Conservation (phyloP, 768 basidiomycete species). For the Pleurotus platypus region DNA sequence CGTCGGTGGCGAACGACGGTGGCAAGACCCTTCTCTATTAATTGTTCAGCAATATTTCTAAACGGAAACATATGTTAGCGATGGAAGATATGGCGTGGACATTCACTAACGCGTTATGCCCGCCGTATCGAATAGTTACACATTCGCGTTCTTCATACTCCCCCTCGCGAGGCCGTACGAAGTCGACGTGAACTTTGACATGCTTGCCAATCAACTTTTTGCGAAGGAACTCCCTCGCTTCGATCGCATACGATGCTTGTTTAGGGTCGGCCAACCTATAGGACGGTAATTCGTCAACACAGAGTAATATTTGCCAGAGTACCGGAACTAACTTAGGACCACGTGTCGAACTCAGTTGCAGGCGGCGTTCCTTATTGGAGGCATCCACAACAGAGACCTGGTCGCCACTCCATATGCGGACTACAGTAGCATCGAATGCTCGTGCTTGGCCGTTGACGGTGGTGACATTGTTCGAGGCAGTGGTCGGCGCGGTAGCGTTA, state of each 20-base stretch:
- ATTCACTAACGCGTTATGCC: slow-evolving; percentile 66
- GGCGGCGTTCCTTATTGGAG: slow-evolving; percentile 68
- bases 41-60: slow-evolving; percentile 89
- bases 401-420: slow-evolving; percentile 90
- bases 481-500: slow-evolving; percentile 37
- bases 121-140: slow-evolving; percentile 83
- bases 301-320: not conserved
- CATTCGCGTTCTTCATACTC: slow-evolving; percentile 94
- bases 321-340: slow-evolving; percentile 62
- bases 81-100: not conserved
- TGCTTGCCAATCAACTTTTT: slow-evolving; percentile 90
- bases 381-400: slow-evolving; percentile 80
- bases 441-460: slow-evolving; percentile 38
- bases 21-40: slow-evolving; percentile 91
- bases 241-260: slow-evolving; percentile 83
- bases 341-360: slow-evolving; percentile 86
- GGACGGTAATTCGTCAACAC: not conserved
- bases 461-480: slow-evolving; percentile 38
- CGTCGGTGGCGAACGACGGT: slow-evolving; percentile 88
- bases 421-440: slow-evolving; percentile 77
- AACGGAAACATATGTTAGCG: not conserved
- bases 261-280: slow-evolving; percentile 78
- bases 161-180: slow-evolving; percentile 86
- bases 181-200: slow-evolving; percentile 83
- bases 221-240: slow-evolving; percentile 90